Evolutionary conservation across 1,139 yeast genomes (phyloP), one percentile per base, ranked within the genome.

Genomic region (Hyphopichia wangnamkhiaoensis): DNA sequence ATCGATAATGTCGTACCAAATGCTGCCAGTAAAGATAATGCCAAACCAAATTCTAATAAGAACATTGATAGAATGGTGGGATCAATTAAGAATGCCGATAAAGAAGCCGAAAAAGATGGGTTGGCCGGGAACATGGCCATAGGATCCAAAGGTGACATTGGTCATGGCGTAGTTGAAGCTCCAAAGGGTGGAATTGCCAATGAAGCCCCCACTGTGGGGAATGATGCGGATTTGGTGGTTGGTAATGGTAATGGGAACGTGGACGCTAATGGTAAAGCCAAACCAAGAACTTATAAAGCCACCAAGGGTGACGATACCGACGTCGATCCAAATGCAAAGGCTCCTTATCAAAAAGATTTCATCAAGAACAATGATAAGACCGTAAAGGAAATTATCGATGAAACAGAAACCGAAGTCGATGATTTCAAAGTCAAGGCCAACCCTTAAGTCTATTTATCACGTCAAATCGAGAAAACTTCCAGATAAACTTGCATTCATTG

Each of bases 161-260:
- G 76, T 1, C 45, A 58, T 29, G 77, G 76, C 3, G 68, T 72
- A 2, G 59, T 53, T 10, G 76, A 72, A 45, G 78, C 78, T 3
- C 77, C 78, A n/a, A 71, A 68, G 49, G 78, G 78, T 3, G 78
- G 78, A 2, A 59, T 71, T 37, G 78, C 76, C 29, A 72, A 72
- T 49, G 78, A 72, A 46, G 77, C 70, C 1, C 69, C 73, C 10
- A 45, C 70, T 1, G 77, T 71, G 2, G 77, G 76, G 5, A 68
- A 59, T 40, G 71, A 71, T 49, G 73, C 66, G 42, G 74, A 63
- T 23, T 47, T 53, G 37, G 54, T 67, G 17, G 56, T 67, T 12
- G 58, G 58, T 9, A 45, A 47, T 31, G 56, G 53, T 20, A 53
- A 49, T 18, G 32, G 33, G 8, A 35, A 38, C 23, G 29, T 31